phyloP scores from a whole-genome alignment of 2,329 filamentous ascomycete genomes.

The Alternaria arbusti region DNA sequence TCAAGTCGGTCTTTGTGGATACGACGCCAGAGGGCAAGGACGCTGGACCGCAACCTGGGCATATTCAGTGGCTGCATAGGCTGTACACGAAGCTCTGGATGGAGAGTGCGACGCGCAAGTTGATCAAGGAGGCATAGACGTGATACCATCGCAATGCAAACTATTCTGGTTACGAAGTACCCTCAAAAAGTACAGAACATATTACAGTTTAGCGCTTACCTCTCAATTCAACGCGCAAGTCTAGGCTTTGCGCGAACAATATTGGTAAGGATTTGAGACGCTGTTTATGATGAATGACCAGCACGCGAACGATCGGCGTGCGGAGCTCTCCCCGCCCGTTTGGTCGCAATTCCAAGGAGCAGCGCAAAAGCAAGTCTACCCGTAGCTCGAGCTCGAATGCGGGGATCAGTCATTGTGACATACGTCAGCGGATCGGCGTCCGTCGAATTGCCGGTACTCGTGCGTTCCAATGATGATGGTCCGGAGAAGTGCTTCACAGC shows the following conservation, averaged over 20 bases:
- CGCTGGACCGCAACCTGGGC: constrained; percentile 33
- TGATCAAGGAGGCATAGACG: constrained; percentile 30
- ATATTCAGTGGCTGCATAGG: constrained; percentile 42
- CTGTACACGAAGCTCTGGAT: constrained; percentile 51
- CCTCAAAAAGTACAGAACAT: not conserved
- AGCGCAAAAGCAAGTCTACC: not conserved
- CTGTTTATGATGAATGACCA: fast-evolving
- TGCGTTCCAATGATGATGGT: not conserved
- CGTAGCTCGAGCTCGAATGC: not conserved
- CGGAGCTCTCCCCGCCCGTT: not conserved
- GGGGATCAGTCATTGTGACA: not conserved
- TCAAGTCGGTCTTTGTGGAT: constrained; percentile 50
- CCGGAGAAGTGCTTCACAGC: not conserved
- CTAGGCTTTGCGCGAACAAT: not conserved
- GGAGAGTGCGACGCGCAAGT: constrained; percentile 49
- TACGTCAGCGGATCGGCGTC: not conserved
- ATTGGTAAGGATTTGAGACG: not conserved
- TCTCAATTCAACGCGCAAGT: not conserved
- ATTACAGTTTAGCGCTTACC: not conserved
- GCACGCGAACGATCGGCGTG: not conserved
- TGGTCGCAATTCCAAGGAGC: not conserved
- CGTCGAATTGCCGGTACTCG: not conserved
- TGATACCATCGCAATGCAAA: not conserved
- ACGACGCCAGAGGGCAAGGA: constrained; percentile 45
- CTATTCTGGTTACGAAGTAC: not conserved